Evolutionary conservation across 768 basidiomycete genomes (phyloP), one percentile per base, ranked within the genome.

Genomic region (Russula earlei): DNA sequence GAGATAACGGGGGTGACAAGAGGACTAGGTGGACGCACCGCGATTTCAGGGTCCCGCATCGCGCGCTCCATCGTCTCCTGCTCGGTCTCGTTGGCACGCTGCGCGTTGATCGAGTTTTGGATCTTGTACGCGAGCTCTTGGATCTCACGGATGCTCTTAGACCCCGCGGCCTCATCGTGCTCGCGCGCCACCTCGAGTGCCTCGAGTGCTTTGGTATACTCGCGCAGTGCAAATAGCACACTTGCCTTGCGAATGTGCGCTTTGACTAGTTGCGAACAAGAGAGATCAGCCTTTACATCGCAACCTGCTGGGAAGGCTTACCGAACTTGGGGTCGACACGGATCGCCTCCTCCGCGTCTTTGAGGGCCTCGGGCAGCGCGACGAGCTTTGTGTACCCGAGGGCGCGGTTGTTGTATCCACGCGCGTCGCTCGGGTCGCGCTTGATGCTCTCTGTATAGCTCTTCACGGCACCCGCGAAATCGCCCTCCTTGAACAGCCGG

Each of bases 371-470:
- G 11, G 93, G 88, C 29, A 98, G 72, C 1, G 96, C 96, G 41
- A 80, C 80, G 38, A 99, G 82, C 74, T 98, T 98, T 72, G 87
- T 91, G 74, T 96, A 97, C 22, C 92, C 94, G 27, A 92, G 87
- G n/a, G 96, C 92, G 47, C 96, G 86, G 74, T 99, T 99, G 70
- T 95, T 98, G 75, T 97, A 99, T 9, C 90, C 93, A 61, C 86
- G 79, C 14, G 95, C 80, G 67, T 99, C 96, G 36, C 71, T 69
- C 40, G 96, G 95, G 65, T 91, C 85, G 48, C 96, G 86, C 74
- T 97, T 97, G 78, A 98, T 96, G 59, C 91, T 87, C 72, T 99
- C 96, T 36, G 88, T 80, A 74, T 99, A 99, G 37, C 79, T 75
- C 74, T 90, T 92, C 63, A 99, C 94, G 0, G 95, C 88, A 11